Evolutionary conservation across 202 grass and related monocot genomes (phyloP), one percentile per base, ranked within the genome.

Genomic region (Setaria viridis): DNA sequence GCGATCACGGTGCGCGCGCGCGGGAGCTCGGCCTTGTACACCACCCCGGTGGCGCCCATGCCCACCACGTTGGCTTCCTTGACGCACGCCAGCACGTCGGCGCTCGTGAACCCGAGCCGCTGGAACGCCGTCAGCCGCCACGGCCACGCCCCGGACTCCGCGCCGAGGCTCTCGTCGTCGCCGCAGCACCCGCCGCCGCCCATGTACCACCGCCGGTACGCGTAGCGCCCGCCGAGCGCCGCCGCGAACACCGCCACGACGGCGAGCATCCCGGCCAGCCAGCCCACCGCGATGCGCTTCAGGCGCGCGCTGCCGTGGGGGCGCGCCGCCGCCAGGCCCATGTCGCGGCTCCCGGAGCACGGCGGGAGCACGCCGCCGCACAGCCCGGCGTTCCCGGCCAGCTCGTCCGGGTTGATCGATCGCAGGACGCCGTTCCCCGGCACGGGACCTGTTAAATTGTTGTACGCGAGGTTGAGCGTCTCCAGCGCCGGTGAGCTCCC

Each of bases 51-150:
- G 4, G 95, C 95, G 67, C 95, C 95, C 95, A 98, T 98, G 45
- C 95, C 95, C 3, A 98, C 88, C 60, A 95, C 87, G 86, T 98
- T 98, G 70, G 93, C 88, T 58, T 98, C 95, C 92, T 98, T 98
- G 7, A 98, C 85, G 86, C 95, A 93, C 20, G 93, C 87, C 46
- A 98, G 69, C 71, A 98, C 88, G 62, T 98, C 93, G 21, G 85
- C 39, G 88, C 91, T 90, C 25, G 91, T 90, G 80, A 98, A 95
- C 65, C 79, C 92, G 4, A 95, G 82, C 29, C 89, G 91, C 65
- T 98, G 95, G 83, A 95, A 98, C 64, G 91, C 93, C 75, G 93
- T 98, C 79, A 95, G 82, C 45, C 87, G 72, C 95, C 93, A 98
- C 9, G 89, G 84, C 93, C 95, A 98, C 42, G 85, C 68, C 6